Percentiles rank a stretch among this genome's conserved stretches.
These are phyloP conservation scores for Dunaliella primolecta DNA, from an alignment of 139 green algal species.

Conservation along the genomic window DNA sequence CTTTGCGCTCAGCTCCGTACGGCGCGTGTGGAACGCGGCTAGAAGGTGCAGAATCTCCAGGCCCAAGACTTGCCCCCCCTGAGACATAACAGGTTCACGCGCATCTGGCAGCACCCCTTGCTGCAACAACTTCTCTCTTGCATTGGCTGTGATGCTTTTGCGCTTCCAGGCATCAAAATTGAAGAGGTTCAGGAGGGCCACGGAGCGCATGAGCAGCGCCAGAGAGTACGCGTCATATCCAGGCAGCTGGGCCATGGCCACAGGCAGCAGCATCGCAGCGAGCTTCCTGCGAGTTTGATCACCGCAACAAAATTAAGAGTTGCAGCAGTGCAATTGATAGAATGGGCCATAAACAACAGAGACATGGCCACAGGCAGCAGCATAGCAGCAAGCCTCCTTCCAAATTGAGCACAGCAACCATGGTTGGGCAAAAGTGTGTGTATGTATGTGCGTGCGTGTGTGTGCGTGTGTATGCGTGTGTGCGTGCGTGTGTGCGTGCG, in stretches of 20 bases:
- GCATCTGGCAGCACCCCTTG: not conserved
- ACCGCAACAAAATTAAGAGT: too few relatives aligned
- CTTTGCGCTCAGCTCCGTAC: not conserved
- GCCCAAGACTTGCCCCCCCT: not conserved
- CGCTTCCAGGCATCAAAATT: not conserved
- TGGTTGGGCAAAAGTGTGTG: not conserved
- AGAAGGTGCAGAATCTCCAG: not conserved
- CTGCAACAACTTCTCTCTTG: not conserved
- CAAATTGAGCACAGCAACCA: too few relatives aligned
- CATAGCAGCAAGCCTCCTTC: not conserved
- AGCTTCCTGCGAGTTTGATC: not conserved
- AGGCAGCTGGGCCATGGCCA: not conserved
- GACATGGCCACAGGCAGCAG: not conserved
- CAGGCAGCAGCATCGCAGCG: not conserved
- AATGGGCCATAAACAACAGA: too few relatives aligned
- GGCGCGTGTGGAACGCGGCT: not conserved
- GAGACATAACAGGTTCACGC: not conserved
- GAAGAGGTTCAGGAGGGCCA: not conserved
- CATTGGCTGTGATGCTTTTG: not conserved
- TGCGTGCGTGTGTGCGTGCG: not conserved
- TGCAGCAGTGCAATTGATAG: too few relatives aligned
- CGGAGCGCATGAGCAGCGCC: not conserved
- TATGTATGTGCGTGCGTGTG: constrained; percentile 5
- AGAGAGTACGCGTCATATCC: not conserved
- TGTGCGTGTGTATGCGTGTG: not conserved